Base-by-base conservation (phyloP, 2,329 filamentous ascomycete species). In the Aspergillus sp. region DNA sequence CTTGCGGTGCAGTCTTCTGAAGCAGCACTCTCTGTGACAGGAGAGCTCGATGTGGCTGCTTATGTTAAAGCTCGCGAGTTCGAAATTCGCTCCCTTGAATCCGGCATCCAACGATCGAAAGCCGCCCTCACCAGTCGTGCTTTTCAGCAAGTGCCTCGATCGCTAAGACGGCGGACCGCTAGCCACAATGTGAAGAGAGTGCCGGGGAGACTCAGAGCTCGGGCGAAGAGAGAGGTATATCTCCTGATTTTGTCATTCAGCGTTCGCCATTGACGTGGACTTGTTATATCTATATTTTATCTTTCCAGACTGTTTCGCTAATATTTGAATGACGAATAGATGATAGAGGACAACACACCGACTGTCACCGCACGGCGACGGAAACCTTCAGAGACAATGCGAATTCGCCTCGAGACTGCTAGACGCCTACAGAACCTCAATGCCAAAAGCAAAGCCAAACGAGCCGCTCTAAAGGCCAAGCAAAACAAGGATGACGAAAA, bases 111-210 rank as follows among this genome's bases (percentile, higher is more conserved):
- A 55, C 86, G 84, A 37, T 89, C 90, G 47, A 93, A 90, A 72
- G 80, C 80, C 62, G 79, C 77, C 1, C 68, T 86, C 59, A 80
- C 84, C 44, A 87, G 85, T 57, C 84, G 93, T 52, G 93, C 93
- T 14, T 98, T 98, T 69, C 95, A 99, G 74, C 86, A 91, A 65
- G 90, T 99, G 5, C 95, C 95, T 1, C 85, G 91, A 64, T 87
- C 88, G 50, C 78, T 99, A 83, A 83, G 95, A 64, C 83, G 95
- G 63, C 84, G 95, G 66, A 96, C 93, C 0, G 95, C 93, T 19
- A 96, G 92, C 73, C 95, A 99, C 76, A 97, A 99, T 82, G 90
- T 90, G 37, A 96, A 93, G 76, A 85, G 89, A 61, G 88, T 99
- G 15, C 95, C 95, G 2, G 89, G 88, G 70, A 80, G 91, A 61